Base-by-base conservation (phyloP, 345 rosid species). In the Hypericum perforatum region DNA sequence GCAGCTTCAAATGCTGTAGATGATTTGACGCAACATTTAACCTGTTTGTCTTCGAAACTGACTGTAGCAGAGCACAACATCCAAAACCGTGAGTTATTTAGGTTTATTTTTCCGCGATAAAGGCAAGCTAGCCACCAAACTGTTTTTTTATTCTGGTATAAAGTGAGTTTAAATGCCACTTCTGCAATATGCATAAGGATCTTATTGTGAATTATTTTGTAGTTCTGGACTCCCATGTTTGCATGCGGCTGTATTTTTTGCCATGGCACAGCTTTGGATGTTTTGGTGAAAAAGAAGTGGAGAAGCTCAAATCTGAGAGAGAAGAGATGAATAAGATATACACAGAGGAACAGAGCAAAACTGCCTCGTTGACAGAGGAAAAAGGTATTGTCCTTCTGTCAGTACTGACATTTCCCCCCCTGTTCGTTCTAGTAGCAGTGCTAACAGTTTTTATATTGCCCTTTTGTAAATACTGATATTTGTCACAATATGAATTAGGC, bases 271-370 rank as follows among this genome's bases (percentile, higher is more conserved):
- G 49, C 22, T 15, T 43, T 59, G 52, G 55, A 71, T 66, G 73
- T 40, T 9, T 59, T 1, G 16, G 83, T 48, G 84, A 77, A 54
- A 76, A 73, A 72, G 81, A 85, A 57, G 53, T 85, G 54, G 71
- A 66, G 63, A 82, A 82, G 54, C 86, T 88, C n/a, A 78, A 65
- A 63, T 43, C n/a, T n/a, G n/a, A n/a, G n/a, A n/a, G n/a, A n/a
- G n/a, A n/a, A n/a, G n/a, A n/a, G n/a, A n/a, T n/a, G 40, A 74
- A 83, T 60, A 81, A 66, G 56, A 54, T 65, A 48, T 76, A 72
- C 63, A 59, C 22, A 11, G 75, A 74, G 61, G 95, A 88, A 58
- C 65, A 62, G 51, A 22, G 58, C 61, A 71, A 66, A 66, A 67
- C 65, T 16, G 54, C 74, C 37, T 65, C 41, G 56, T 79, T 85